Percentiles rank a stretch among this genome's conserved stretches.
Evolutionary conservation across 2,329 filamentous ascomycete species (phyloP).

Genomic region (Pseudopyricularia javanii): DNA sequence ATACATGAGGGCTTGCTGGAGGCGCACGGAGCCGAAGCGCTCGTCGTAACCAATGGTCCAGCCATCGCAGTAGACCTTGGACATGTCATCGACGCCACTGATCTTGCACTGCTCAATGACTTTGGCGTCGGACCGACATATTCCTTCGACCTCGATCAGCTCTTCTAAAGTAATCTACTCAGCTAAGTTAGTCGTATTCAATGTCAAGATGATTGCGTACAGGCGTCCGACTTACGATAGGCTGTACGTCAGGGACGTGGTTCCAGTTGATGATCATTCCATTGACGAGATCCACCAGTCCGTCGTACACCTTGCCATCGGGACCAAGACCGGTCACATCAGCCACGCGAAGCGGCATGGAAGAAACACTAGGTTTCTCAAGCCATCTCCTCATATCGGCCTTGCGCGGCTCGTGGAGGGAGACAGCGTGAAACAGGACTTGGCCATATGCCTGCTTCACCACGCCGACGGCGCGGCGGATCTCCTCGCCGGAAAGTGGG

Average conservation of each 20-base stretch:
- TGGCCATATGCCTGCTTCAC: conserved; percentile 58
- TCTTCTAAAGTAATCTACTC: conserved; percentile 73
- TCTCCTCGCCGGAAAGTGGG: conserved; percentile 61
- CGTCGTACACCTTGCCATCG: conserved; percentile 72
- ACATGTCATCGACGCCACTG: conserved; percentile 78
- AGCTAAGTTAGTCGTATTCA: neutral
- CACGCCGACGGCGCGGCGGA: conserved; percentile 55
- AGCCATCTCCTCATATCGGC: conserved; percentile 73
- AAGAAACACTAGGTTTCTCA: conserved; percentile 44
- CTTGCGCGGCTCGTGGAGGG: conserved; percentile 76
- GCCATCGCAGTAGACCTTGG: conserved; percentile 91
- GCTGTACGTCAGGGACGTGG: conserved; percentile 64
- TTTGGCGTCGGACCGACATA: conserved; percentile 65
- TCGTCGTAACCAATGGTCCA: conserved; percentile 96
- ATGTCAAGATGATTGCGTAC: neutral
- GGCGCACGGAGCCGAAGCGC: conserved; percentile 65
- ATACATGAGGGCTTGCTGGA: conserved; percentile 94
- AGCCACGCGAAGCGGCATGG: conserved; percentile 58
- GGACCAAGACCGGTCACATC: conserved; percentile 74
- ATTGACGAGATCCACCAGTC: conserved; percentile 59
- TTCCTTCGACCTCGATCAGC: conserved; percentile 64
- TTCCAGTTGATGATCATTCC: conserved; percentile 63
- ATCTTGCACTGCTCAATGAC: conserved; percentile 86
- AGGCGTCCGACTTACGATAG: conserved; percentile 42
- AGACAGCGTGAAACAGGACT: conserved; percentile 77